Base-by-base conservation (phyloP, 306 rosid species). In the Cercis canadensis region DNA sequence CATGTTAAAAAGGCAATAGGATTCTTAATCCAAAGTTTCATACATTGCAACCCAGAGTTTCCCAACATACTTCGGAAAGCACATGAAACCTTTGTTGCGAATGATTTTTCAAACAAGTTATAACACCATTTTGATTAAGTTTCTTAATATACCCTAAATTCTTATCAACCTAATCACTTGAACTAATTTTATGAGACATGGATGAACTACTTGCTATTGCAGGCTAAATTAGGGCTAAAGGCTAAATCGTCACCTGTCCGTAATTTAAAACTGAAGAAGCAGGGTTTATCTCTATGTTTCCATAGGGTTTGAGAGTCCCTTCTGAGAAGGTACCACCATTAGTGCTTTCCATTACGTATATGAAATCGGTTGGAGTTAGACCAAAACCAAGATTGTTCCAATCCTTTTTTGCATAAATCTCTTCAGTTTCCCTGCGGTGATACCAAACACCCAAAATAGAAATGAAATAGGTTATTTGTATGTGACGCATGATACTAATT, bases 261-360 rank as follows among this genome's bases (percentile, higher is more conserved):
- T 79, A 73, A 36, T 67, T 79, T 31, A 73, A 21, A 46, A 79
- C 66, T 44, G 79, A 4, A 68, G 75, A 60, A 54, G 74, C 19
- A 6, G 75, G 72, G 11, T 18, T 33, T 5, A 79, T 67, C 5
- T 53, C 56, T 44, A 79, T 2, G 55, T 61, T 60, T 44, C 83
- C 83, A 56, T 32, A 79, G 7, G 83, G 83, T 17, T 40, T 14
- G 0, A 79, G 71, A 19, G 15, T 13, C 11, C 83, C 83, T 2
- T 67, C 12, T 5, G 83, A 60, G 56, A 67, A 79, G 32, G 18
- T 16, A 2, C 79, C 72, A 0, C 61, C 67, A 11, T 47, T 4
- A 45, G 68, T 43, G 55, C 75, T 73, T 79, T 67, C 55, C 75
- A 67, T 73, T 0, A 79, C 36, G 55, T 66, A 79, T 61, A 73